Evolutionary conservation across 768 basidiomycete genomes (phyloP), one percentile per base, ranked within the genome.

Genomic region (Chalciporus sphaerocephalus): DNA sequence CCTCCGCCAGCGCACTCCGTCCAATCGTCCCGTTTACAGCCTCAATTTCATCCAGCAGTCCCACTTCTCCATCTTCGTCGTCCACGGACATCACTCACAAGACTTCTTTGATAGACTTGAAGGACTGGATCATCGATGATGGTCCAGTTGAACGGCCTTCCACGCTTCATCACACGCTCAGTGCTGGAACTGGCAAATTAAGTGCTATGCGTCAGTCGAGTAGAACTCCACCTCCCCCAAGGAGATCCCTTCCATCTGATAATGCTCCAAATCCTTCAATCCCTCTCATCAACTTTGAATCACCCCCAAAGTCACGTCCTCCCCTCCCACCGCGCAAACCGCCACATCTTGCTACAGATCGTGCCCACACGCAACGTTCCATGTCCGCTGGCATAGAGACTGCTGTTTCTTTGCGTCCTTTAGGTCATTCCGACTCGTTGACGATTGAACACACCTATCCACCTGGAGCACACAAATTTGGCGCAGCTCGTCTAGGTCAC

Each of bases 71-170:
- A 4, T 78, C 80, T 0, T 74, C 77, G 0, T 71, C 76, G 5
- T 48, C 75, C 2, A 71, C 73, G 10, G 56, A 52, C 28, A 48
- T 68, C 23, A 49, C 52, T 35, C 68, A 74, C 25, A 81, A 76
- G 57, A 70, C 79, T 0, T 85, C 85, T 27, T 69, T 85, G 42
- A 77, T 86, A 52, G 85, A 87, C 65, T 70, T 87, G 47, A 76
- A 75, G 46, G 85, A 87, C 61, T 87, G 85, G 84, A 75, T 85
- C 42, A 69, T 85, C 43, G 84, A 83, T 38, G 80, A 83, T 51
- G 79, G 76, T 9, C 72, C 75, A 18, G 61, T 67, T 5, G 53
- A 54, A n/a, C 42, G 34, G 3, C 50, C 46, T 23, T 50, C 56
- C n/a, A 17, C 42, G 8, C 25, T 43, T 36, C 47, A 21, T 40